These are phyloP conservation scores for Anisodus tanguticus DNA, from an alignment of 257 asterid species.

Conservation along the genomic window DNA sequence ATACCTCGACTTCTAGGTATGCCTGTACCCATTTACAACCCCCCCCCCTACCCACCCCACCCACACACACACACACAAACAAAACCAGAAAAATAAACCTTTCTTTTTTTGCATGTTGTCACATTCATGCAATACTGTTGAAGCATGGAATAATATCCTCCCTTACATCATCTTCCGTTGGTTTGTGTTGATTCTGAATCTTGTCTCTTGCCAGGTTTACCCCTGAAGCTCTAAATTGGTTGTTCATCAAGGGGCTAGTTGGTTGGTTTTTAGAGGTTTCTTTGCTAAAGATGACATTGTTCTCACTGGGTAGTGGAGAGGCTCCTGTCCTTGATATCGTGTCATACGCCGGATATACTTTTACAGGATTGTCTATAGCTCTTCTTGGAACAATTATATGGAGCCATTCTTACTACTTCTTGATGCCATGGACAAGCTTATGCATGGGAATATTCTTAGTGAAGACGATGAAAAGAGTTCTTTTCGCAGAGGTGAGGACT, in stretches of 20 bases:
- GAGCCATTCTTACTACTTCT: slow-evolving; percentile 43
- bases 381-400: slow-evolving; percentile 40
- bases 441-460: slow-evolving; percentile 49
- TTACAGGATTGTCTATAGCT: slow-evolving; percentile 43
- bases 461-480: slow-evolving; percentile 47
- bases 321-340: slow-evolving; percentile 48
- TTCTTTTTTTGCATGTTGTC: background rate
- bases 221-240: slow-evolving; percentile 54
- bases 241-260: slow-evolving; percentile 47
- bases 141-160: background rate
- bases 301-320: slow-evolving; percentile 44
- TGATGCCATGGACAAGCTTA: slow-evolving; percentile 44
- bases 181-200: slow-evolving; percentile 13
- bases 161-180: background rate
- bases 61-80: no score
- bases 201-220: slow-evolving; percentile 40
- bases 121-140: background rate
- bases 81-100: no score
- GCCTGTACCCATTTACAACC: background rate
- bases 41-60: background rate
- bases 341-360: slow-evolving; percentile 44
- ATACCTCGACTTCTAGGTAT: background rate
- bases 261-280: slow-evolving; percentile 51
- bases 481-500: slow-evolving; percentile 42
- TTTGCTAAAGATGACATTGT: slow-evolving; percentile 43